Percentiles rank a stretch among this genome's conserved stretches.
These are phyloP conservation scores for Fagopyrum homotropicum DNA, from an alignment of 148 eudicot species.

Conservation along the genomic window DNA sequence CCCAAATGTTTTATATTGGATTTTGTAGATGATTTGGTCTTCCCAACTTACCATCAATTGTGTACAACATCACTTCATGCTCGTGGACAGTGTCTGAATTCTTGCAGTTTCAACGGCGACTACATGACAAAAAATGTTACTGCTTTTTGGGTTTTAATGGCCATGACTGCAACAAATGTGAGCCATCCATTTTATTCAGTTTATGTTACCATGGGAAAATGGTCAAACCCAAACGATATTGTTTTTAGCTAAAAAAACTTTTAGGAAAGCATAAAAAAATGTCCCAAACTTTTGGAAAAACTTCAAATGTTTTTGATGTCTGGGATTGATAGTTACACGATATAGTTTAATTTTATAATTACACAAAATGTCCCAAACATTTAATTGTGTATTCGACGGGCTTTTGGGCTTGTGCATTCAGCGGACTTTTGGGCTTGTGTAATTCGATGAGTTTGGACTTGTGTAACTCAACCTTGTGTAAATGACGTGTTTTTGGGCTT, in stretches of 20 bases:
- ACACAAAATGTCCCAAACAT: no score
- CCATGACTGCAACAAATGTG: conserved; percentile 80
- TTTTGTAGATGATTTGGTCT: conserved; percentile 64
- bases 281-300: no score
- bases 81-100: conserved; percentile 68
- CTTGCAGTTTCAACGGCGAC: conserved; percentile 84
- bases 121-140: conserved; percentile 69
- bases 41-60: conserved; percentile 88
- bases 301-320: no score
- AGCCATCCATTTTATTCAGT: conserved; percentile 19
- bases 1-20: conserved; percentile 5
- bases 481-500: no score
- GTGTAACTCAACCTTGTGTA: no score
- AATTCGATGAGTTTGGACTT: no score
- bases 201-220: neutral
- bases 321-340: no score
- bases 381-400: no score
- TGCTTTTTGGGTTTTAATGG: conserved; percentile 86
- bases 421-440: no score
- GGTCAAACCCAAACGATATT: neutral
- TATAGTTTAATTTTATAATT: no score
- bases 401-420: no score
- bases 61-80: conserved; percentile 35
- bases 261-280: no score
- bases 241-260: neutral